Evolutionary conservation across 306 rosid species (phyloP).

Genomic region (Fragaria ananassa): DNA sequence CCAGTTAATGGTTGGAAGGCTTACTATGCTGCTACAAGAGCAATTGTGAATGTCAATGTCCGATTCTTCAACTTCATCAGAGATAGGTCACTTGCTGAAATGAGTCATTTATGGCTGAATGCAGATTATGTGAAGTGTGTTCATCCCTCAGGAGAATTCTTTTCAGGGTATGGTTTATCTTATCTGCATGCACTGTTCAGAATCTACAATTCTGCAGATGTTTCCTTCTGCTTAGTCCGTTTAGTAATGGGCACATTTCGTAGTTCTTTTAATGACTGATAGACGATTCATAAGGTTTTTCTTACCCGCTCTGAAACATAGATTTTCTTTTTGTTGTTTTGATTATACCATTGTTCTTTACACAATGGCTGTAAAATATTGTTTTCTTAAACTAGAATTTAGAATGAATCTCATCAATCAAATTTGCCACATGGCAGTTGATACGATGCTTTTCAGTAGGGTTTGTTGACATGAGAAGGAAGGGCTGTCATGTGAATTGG

Average conservation of each 20-base stretch:
- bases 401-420: background rate
- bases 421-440: background rate
- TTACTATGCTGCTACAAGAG: conserved; percentile 96
- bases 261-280: background rate
- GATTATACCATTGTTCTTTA: background rate
- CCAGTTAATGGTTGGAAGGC: conserved; percentile 97
- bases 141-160: conserved; percentile 85
- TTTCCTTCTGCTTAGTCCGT: conserved; percentile 1
- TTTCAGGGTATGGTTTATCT: conserved; percentile 68
- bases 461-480: conserved; percentile 3
- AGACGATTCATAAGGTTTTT: background rate
- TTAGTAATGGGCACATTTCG: background rate
- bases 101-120: conserved; percentile 90
- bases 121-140: conserved; percentile 95
- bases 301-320: background rate
- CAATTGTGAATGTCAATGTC: conserved; percentile 72
- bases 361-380: background rate
- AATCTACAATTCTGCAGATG: background rate
- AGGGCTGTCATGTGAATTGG: background rate
- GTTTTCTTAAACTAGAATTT: background rate
- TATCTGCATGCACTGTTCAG: background rate
- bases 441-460: background rate
- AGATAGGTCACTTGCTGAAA: conserved; percentile 66
- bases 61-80: conserved; percentile 84
- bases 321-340: background rate